phyloP scores from a whole-genome alignment of 2,329 filamentous ascomycete genomes.

The Fusarium sp. region DNA sequence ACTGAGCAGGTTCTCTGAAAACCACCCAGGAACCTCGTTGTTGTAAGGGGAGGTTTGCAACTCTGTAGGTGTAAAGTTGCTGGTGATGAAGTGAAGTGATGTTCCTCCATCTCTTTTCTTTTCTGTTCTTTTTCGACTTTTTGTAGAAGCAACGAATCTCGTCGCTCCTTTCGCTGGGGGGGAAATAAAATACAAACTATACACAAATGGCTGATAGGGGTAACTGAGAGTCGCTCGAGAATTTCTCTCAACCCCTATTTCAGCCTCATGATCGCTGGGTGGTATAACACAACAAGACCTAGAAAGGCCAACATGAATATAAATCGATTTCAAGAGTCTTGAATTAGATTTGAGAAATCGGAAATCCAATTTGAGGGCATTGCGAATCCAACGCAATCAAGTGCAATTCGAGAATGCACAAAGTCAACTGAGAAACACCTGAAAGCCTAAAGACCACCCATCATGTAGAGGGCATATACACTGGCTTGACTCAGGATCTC shows the following conservation, averaged over 20 bases:
- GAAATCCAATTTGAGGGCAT: neutral
- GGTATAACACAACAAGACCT: too few species aligned
- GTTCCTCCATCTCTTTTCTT: too few species aligned
- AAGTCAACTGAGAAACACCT: neutral
- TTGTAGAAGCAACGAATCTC: neutral
- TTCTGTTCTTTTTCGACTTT: too few species aligned
- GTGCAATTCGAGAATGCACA: neutral
- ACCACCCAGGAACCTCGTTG: neutral
- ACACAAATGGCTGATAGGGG: too few species aligned
- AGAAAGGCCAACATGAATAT: too few species aligned
- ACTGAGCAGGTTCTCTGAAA: conserved; percentile 11
- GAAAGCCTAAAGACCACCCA: neutral
- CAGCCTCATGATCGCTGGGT: neutral
- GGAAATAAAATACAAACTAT: too few species aligned
- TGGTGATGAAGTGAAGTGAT: too few species aligned
- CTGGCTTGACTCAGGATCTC: too few species aligned
- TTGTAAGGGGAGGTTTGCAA: neutral
- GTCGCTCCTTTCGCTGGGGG: too few species aligned
- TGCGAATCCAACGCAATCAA: neutral
- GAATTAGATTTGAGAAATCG: neutral
- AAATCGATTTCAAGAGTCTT: too few species aligned
- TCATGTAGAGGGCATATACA: too few species aligned
- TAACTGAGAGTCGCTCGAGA: too few species aligned
- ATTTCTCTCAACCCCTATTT: neutral
- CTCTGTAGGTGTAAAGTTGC: neutral